phyloP scores from a whole-genome alignment of 2,329 filamentous ascomycete species.

The Achaetomium macrosporum region DNA sequence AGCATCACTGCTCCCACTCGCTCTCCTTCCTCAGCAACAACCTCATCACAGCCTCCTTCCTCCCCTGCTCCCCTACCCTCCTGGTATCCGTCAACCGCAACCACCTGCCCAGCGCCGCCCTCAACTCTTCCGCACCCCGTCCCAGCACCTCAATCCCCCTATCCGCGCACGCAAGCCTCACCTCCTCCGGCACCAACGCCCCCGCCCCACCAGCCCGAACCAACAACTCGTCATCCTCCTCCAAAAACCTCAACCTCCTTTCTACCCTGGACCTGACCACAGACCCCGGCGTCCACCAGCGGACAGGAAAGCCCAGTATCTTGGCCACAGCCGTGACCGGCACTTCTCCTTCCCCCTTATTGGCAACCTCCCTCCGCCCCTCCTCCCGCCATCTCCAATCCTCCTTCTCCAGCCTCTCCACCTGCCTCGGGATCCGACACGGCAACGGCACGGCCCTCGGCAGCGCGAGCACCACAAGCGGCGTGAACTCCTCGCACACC shows the following conservation, averaged over 20 bases:
- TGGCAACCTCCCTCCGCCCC: slow-evolving; percentile 13
- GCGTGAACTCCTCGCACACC: slow-evolving; percentile 80
- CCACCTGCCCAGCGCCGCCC: slow-evolving; percentile 42
- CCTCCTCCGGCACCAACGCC: slow-evolving; percentile 56
- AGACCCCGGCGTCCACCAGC: slow-evolving; percentile 33
- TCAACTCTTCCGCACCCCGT: slow-evolving; percentile 52
- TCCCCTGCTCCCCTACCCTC: slow-evolving; percentile 34
- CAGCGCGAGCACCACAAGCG: slow-evolving; percentile 67
- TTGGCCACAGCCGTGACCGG: slow-evolving; percentile 21
- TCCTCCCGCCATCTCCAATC: slow-evolving; percentile 47
- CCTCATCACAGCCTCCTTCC: slow-evolving; percentile 32
- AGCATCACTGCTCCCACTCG: slow-evolving; percentile 19
- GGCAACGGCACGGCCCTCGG: slow-evolving; percentile 68
- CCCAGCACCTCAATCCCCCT: slow-evolving; percentile 56
- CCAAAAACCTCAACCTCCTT: slow-evolving; percentile 56
- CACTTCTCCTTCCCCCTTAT: not conserved
- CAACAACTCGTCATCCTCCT: slow-evolving; percentile 66
- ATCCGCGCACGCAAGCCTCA: slow-evolving; percentile 64
- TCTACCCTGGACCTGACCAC: slow-evolving; percentile 51
- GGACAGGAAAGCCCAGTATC: slow-evolving; percentile 35
- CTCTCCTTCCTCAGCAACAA: slow-evolving; percentile 5
- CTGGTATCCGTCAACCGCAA: slow-evolving; percentile 36
- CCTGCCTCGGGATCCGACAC: slow-evolving; percentile 75
- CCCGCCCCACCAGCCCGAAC: slow-evolving; percentile 53
- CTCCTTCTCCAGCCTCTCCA: slow-evolving; percentile 48